These are phyloP conservation scores for Wickerhamomyces bovis DNA, from an alignment of 805 yeast species.

Conservation along the genomic window DNA sequence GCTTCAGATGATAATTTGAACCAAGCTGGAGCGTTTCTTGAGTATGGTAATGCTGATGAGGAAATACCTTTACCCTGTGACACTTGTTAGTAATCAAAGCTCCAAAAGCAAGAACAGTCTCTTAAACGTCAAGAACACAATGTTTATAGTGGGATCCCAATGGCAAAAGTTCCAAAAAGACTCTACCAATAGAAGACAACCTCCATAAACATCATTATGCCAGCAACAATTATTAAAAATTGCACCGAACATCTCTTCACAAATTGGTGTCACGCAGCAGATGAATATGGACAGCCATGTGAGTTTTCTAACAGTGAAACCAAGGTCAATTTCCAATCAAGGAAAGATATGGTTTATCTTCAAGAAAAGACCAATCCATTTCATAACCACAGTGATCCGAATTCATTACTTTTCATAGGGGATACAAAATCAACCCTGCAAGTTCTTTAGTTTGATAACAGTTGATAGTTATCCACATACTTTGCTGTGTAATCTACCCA, in stretches of 20 bases:
- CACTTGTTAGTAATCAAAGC: conserved; percentile 34
- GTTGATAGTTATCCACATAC: conserved; percentile 48
- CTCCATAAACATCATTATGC: neutral
- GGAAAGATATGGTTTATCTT: conserved; percentile 3
- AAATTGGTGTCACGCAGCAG: conserved; percentile 51
- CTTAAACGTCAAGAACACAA: neutral
- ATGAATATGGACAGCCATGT: conserved; percentile 1
- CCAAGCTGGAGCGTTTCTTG: conserved; percentile 99
- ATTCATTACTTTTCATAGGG: conserved; percentile 20
- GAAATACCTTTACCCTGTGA: conserved; percentile 97
- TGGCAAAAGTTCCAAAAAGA: neutral
- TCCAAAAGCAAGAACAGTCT: conserved; percentile 1
- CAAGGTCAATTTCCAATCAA: conserved; percentile 10
- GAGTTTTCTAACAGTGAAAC: neutral
- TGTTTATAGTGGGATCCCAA: neutral
- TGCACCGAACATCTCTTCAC: conserved; percentile 13
- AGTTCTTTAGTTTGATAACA: neutral
- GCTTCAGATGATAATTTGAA: conserved; percentile 94
- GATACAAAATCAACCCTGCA: conserved; percentile 1
- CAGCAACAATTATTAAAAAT: neutral
- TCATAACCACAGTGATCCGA: conserved; percentile 23
- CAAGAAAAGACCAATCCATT: neutral
- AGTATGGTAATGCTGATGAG: conserved; percentile 98
- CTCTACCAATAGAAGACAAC: neutral
- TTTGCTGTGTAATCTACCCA: conserved; percentile 99